Percentiles rank a stretch among this genome's conserved stretches.
These are phyloP conservation scores for Malassezia slooffiae DNA, from an alignment of 1,284 basidiomycete species.

Conservation along the genomic window DNA sequence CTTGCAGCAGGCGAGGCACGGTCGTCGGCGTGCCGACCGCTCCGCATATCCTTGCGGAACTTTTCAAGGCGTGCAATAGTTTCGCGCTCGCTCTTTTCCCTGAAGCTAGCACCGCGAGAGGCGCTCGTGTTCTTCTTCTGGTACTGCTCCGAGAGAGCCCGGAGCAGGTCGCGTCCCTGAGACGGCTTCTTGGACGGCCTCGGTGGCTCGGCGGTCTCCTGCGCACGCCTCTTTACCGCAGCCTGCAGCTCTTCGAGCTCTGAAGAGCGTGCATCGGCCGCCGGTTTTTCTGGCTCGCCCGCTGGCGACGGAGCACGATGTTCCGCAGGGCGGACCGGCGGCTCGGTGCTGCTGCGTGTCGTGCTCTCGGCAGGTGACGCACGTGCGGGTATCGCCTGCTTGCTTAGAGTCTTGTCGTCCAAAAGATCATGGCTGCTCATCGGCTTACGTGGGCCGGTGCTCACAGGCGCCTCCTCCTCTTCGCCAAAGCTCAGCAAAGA, in stretches of 20 bases:
- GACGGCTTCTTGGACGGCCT: not conserved
- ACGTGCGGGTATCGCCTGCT: slow-evolving; percentile 3
- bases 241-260: not conserved
- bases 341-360: no score
- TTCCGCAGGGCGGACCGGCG: no score
- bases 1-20: no score
- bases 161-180: slow-evolving; percentile 1
- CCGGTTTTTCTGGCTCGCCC: no score
- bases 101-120: no score
- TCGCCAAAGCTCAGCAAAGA: slow-evolving; percentile 34
- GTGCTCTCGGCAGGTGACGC: no score
- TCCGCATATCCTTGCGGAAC: slow-evolving; percentile 3
- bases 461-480: slow-evolving; percentile 22
- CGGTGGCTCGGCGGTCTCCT: not conserved
- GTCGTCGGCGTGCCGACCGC: not conserved
- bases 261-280: no score
- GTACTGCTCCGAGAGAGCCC: not conserved
- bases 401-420: slow-evolving; percentile 26
- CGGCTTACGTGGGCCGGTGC: slow-evolving; percentile 12
- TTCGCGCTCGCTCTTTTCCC: not conserved
- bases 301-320: no score
- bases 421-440: slow-evolving; percentile 42
- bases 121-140: slow-evolving; percentile 2
- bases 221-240: not conserved
- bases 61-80: not conserved